Percentiles rank a stretch among this genome's conserved stretches.
Conservation (phyloP, 2,329 filamentous ascomycete genomes). For the Exophiala xenobiotica region DNA sequence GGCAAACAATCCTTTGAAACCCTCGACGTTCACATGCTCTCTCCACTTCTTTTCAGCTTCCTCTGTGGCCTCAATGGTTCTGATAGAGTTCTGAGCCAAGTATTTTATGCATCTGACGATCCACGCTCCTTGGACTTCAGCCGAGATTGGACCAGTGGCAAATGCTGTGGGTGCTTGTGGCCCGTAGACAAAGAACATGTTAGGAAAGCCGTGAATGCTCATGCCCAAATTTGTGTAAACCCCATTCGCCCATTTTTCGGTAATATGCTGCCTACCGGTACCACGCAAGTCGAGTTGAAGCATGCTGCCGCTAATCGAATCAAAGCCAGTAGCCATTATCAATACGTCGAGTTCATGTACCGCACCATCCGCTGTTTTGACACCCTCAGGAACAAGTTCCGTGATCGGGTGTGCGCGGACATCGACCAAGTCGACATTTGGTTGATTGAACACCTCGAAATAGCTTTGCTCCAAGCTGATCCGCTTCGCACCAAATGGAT, state of each 20-base stretch:
- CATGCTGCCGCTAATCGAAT: background rate
- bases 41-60: conserved; percentile 12
- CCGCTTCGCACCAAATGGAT: conserved; percentile 57
- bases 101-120: conserved; percentile 11
- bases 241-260: background rate
- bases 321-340: conserved; percentile 55
- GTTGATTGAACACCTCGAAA: conserved; percentile 49
- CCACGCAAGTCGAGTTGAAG: background rate
- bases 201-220: conserved; percentile 44
- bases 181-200: conserved; percentile 55
- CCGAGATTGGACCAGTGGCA: conserved; percentile 48
- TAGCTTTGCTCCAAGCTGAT: conserved; percentile 50
- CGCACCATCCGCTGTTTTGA: conserved; percentile 51
- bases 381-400: conserved; percentile 49
- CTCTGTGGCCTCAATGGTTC: conserved; percentile 6
- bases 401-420: conserved; percentile 39
- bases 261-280: conserved; percentile 3
- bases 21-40: conserved; percentile 2
- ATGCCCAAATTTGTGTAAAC: conserved; percentile 39
- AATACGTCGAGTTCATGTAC: conserved; percentile 54
- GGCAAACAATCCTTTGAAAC: background rate
- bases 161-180: conserved; percentile 52
- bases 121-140: conserved; percentile 59
- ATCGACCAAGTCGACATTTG: conserved; percentile 49
- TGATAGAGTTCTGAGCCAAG: background rate